These are phyloP conservation scores for Pilatotrama ljubarskyi DNA, from an alignment of 768 basidiomycete species.

Conservation along the genomic window DNA sequence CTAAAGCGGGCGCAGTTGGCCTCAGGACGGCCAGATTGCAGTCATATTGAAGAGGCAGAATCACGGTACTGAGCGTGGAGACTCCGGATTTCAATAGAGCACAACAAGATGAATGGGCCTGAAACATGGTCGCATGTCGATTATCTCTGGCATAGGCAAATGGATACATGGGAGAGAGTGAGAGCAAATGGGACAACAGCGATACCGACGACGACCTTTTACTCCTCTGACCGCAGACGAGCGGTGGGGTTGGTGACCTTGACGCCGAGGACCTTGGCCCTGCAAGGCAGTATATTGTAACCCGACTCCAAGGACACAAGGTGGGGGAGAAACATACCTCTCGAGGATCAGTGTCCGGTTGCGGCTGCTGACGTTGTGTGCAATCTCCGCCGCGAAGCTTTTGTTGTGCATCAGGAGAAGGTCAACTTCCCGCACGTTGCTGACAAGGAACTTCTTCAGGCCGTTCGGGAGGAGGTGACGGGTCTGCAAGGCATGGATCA, in stretches of 20 bases:
- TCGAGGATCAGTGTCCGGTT: conserved; percentile 92
- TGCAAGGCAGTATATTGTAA: conserved; percentile 36
- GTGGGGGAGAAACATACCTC: conserved; percentile 70
- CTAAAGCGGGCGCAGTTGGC: no score
- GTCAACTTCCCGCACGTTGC: conserved; percentile 91
- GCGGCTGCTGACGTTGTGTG: conserved; percentile 93
- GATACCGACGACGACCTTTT: conserved; percentile 38
- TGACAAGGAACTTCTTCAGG: conserved; percentile 93
- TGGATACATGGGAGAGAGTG: conserved; percentile 50
- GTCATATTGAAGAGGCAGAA: no score
- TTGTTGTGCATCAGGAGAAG: conserved; percentile 98
- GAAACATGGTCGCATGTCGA: conserved; percentile 48
- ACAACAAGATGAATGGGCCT: conserved; percentile 25
- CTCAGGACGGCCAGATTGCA: no score
- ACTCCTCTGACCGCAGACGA: conserved; percentile 93
- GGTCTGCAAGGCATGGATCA: conserved; percentile 49
- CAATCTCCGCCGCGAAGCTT: conserved; percentile 93
- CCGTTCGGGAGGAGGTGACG: conserved; percentile 96
- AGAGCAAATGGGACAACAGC: conserved; percentile 34
- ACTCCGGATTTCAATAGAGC: no score
- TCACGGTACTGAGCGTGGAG: no score
- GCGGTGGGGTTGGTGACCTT: conserved; percentile 94
- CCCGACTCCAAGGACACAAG: no score
- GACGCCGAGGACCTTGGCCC: conserved; percentile 83
- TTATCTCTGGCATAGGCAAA: conserved; percentile 52